Evolutionary conservation across 176 grass and related monocot species (phyloP).

Genomic region (Pharus latifolius): DNA sequence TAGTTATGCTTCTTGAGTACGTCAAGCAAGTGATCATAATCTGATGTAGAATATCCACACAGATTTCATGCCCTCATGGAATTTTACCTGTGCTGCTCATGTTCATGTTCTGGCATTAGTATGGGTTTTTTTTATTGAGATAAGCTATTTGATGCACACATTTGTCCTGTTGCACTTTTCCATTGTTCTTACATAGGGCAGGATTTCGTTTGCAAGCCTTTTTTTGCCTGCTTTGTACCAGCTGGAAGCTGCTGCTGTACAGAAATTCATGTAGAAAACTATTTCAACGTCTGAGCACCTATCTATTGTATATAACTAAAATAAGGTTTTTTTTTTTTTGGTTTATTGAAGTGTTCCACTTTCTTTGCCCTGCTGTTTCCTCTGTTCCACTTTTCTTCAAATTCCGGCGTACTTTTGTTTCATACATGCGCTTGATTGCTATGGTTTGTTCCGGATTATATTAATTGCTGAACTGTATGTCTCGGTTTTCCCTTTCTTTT

Average conservation of each 20-base stretch:
- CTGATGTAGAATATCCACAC: not conserved
- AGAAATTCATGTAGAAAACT: too few relatives aligned
- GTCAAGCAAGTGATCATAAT: not conserved
- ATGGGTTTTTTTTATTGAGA: not conserved
- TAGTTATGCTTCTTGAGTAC: not conserved
- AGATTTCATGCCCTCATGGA: not conserved
- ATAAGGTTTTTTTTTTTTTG: too few relatives aligned
- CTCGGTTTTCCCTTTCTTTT: not conserved
- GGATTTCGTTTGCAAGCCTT: too few relatives aligned
- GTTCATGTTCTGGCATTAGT: not conserved
- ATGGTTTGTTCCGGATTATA: not conserved
- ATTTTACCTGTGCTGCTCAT: not conserved
- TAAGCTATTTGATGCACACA: not conserved
- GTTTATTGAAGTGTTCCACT: too few relatives aligned
- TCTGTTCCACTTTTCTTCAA: too few relatives aligned
- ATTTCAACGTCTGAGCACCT: too few relatives aligned
- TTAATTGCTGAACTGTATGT: not conserved
- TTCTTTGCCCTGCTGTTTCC: not conserved
- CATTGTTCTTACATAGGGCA: not conserved
- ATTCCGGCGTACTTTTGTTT: not conserved
- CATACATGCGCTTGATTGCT: not conserved
- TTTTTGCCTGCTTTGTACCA: not conserved
- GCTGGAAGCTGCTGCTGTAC: not conserved
- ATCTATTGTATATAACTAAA: too few relatives aligned
- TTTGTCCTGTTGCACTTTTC: not conserved